Conservation (phyloP, 1,284 basidiomycete species). For the Mycena citricolor region DNA sequence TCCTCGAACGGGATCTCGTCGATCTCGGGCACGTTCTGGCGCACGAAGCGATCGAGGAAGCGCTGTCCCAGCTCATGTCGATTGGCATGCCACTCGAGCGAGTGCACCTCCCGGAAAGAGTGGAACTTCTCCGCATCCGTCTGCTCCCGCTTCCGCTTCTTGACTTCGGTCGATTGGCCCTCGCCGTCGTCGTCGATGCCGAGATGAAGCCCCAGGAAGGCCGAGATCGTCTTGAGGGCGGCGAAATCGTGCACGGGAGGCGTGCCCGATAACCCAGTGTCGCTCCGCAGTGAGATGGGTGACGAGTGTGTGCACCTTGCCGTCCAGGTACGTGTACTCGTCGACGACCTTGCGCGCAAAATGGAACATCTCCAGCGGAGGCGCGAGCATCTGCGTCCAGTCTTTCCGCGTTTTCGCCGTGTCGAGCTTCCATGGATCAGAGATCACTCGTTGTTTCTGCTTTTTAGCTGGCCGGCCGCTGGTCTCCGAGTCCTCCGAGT, state of each 20-base stretch:
- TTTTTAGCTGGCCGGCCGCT: conserved; percentile 52
- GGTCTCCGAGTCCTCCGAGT: no score
- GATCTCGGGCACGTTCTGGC: conserved; percentile 96
- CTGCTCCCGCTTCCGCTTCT: conserved; percentile 80
- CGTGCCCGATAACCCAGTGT: conserved; percentile 97
- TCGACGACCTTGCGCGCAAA: conserved; percentile 89
- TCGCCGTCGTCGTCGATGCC: conserved; percentile 90
- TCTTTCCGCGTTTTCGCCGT: conserved; percentile 64
- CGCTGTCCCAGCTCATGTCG: conserved; percentile 81
- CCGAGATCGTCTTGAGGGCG: conserved; percentile 88
- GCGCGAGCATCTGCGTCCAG: conserved; percentile 78
- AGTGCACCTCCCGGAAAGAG: conserved; percentile 94
- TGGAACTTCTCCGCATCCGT: conserved; percentile 93
- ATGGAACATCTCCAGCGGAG: conserved; percentile 90
- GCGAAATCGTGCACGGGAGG: conserved; percentile 92
- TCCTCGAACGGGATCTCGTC: conserved; percentile 87
- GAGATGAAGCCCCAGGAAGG: conserved; percentile 83
- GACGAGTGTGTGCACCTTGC: conserved; percentile 76
- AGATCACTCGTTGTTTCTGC: conserved; percentile 61
- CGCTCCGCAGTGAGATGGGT: conserved; percentile 77
- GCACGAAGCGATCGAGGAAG: conserved; percentile 83
- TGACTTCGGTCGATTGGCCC: conserved; percentile 70
- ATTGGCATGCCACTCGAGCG: conserved; percentile 87
- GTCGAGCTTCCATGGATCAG: conserved; percentile 81
- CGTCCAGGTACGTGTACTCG: conserved; percentile 92